These are phyloP conservation scores for Colletotrichum truncatum DNA, from an alignment of 2,329 filamentous ascomycete species.

Conservation along the genomic window DNA sequence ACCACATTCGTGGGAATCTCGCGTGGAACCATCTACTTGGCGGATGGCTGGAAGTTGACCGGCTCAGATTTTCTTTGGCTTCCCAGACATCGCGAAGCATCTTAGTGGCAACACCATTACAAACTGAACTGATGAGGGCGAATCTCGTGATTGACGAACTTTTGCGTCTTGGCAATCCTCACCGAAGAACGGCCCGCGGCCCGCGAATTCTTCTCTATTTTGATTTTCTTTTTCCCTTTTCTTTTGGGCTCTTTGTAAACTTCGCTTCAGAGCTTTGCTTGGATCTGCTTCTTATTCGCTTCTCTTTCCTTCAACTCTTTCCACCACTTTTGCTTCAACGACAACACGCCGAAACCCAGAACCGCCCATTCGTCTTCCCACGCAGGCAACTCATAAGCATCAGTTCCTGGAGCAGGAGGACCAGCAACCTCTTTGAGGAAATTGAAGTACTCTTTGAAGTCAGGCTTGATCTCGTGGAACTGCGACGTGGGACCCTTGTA, in stretches of 20 bases:
- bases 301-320: constrained; percentile 38
- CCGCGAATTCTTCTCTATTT: no score
- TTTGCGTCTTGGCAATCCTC: neutral
- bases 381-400: constrained; percentile 48
- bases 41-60: neutral
- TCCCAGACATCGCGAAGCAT: no score
- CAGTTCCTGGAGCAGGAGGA: constrained; percentile 45
- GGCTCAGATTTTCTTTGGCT: neutral
- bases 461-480: constrained; percentile 41
- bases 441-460: constrained; percentile 50
- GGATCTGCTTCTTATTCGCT: constrained; percentile 19
- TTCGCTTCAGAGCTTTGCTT: constrained; percentile 6
- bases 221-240: neutral
- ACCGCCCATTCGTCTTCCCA: constrained; percentile 51
- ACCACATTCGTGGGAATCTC: neutral
- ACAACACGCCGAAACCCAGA: constrained; percentile 40
- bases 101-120: neutral
- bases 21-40: constrained; percentile 1
- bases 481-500: constrained; percentile 39
- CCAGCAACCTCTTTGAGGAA: constrained; percentile 50
- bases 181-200: neutral
- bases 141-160: rapidly evolving
- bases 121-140: neutral
- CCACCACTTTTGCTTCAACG: constrained; percentile 40
- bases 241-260: neutral